A percentile compares a stretch with the other conserved stretches of the same genome.
Evolutionary conservation across 1,284 basidiomycete species (phyloP).

Genomic region (Apiotrichum domesticum): DNA sequence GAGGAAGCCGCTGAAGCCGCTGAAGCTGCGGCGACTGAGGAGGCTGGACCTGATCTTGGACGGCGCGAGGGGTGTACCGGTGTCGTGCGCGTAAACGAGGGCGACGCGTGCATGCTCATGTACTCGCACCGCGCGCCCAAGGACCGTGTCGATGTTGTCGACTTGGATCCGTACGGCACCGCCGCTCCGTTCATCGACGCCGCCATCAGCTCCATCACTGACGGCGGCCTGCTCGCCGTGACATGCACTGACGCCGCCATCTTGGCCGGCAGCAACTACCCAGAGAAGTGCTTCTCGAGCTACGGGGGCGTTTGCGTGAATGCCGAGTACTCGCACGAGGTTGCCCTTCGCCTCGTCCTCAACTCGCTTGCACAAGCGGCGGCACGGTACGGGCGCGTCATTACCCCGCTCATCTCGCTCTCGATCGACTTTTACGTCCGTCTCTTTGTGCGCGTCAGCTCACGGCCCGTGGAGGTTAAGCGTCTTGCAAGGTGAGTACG

Average conservation of each 20-base stretch:
- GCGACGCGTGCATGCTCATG: slow-evolving; percentile 90
- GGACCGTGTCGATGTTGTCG: slow-evolving; percentile 82
- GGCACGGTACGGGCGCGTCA: slow-evolving; percentile 83
- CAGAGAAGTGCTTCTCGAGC: slow-evolving; percentile 94
- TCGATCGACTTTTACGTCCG: slow-evolving; percentile 98
- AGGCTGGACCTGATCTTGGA: slow-evolving; percentile 21
- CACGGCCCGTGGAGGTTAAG: slow-evolving; percentile 81
- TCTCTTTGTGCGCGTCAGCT: slow-evolving; percentile 75
- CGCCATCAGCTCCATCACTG: slow-evolving; percentile 84
- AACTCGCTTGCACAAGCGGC: slow-evolving; percentile 80
- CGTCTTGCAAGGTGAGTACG: slow-evolving; percentile 51
- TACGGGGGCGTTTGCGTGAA: slow-evolving; percentile 92
- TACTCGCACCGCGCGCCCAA: slow-evolving; percentile 72
- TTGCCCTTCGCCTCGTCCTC: slow-evolving; percentile 80
- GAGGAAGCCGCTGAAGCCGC: neutral
- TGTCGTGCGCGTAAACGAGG: slow-evolving; percentile 77
- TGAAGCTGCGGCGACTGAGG: slow-evolving; percentile 11
- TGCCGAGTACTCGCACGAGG: slow-evolving; percentile 91
- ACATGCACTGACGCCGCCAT: slow-evolving; percentile 96
- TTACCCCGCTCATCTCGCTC: slow-evolving; percentile 83
- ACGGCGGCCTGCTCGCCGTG: slow-evolving; percentile 88
- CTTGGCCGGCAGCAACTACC: slow-evolving; percentile 86
- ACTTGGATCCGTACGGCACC: slow-evolving; percentile 96
- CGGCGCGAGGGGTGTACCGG: slow-evolving; percentile 47
- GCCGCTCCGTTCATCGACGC: slow-evolving; percentile 95